Evolutionary conservation across 2,329 filamentous ascomycete genomes (phyloP), one percentile per base, ranked within the genome.

Genomic region (Thelonectria discophora): DNA sequence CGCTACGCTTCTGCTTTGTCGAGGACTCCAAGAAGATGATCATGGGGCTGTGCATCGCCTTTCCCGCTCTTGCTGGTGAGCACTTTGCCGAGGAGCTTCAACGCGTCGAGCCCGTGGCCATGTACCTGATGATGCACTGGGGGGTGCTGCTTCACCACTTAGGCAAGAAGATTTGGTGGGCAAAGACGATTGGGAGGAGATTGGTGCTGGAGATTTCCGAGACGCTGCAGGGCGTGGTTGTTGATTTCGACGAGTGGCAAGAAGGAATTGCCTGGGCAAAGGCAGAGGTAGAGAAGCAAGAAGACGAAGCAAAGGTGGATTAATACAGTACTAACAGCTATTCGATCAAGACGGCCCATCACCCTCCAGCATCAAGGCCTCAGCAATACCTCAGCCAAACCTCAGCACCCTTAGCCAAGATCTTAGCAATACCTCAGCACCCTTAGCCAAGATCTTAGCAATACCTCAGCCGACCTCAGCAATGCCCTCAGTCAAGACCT

Each of bases 111-210:
- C 77, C 76, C 0, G 68, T 79, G 43, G 72, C 76, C 15, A 53
- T 79, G 34, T 72, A 79, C 13, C 67, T 79, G 3, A 62, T 78
- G 55, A 69, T 78, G 69, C 74, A 77, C 48, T 79, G 77, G 76
- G 71, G 73, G 1, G 75, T 79, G 17, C 67, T 78, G 54, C 63
- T 79, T 12, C 62, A 73, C 8, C 48, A 60, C 4, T 42, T 71
- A 12, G 69, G 69, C 0, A 65, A 63, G 37, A 48, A 61, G n/a
- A 65, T 64, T n/a, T 71, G 69, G 69, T 71, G 69, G 69, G 65
- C 67, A 24, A 67, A 65, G 3, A 63, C 66, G 0, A 65, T 71
- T n/a, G 69, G 69, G 0, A 60, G 55, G 20, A 63, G 47, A 50
- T 67, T 71, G 64, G 69, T 71, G 4, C 46, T 55, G 1, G 69